These are phyloP conservation scores for Aspergillus asperescens DNA, from an alignment of 495 filamentous ascomycete genomes.

Conservation along the genomic window DNA sequence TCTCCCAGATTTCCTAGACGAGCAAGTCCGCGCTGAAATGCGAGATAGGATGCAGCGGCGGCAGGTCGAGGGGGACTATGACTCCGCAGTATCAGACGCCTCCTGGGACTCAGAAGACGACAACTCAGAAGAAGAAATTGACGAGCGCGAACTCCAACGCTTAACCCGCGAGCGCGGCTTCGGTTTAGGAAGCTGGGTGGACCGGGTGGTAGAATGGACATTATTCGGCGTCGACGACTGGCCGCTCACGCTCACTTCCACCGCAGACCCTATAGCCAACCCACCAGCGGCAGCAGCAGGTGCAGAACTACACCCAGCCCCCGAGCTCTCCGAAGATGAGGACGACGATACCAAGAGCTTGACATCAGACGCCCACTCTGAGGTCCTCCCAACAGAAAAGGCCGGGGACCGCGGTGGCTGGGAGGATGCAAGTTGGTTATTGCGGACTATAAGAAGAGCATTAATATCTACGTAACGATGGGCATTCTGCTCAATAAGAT, in stretches of 20 bases:
- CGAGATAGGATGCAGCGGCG: conserved; percentile 26
- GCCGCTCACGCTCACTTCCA: conserved; percentile 22
- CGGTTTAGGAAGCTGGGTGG: conserved; percentile 71
- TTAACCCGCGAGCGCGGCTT: conserved; percentile 53
- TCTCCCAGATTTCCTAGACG: conserved; percentile 42
- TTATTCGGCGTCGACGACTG: conserved; percentile 68
- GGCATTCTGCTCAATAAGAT: no score
- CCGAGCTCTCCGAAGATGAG: conserved; percentile 17
- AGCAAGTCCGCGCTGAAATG: conserved; percentile 42
- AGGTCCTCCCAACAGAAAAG: conserved; percentile 28
- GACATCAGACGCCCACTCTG: conserved; percentile 23
- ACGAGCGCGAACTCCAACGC: conserved; percentile 42
- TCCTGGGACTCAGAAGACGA: conserved; percentile 27
- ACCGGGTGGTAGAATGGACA: conserved; percentile 67
- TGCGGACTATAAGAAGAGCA: conserved; percentile 69
- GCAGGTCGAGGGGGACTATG: not conserved
- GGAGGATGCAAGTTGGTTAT: conserved; percentile 81
- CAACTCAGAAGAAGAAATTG: conserved; percentile 32
- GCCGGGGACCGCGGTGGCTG: conserved; percentile 55
- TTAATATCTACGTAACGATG: conserved; percentile 28
- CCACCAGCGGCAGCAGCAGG: not conserved
- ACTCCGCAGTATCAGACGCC: conserved; percentile 14
- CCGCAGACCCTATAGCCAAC: not conserved
- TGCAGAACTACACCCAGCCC: not conserved
- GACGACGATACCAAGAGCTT: conserved; percentile 23